phyloP scores from a whole-genome alignment of 495 filamentous ascomycete species.

The Trichoderma parareesei region DNA sequence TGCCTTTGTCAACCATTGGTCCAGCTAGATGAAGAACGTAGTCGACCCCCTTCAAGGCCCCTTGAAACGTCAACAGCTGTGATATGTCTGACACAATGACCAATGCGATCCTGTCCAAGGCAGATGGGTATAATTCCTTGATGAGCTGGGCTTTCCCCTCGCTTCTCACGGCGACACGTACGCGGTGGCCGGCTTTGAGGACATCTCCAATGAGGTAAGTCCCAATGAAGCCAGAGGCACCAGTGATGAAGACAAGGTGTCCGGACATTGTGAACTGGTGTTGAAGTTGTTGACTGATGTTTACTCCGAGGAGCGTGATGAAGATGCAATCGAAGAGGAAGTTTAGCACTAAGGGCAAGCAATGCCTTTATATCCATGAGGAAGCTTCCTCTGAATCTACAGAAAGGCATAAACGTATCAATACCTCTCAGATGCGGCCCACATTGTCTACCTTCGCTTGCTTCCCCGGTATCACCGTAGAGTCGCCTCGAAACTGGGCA shows the following conservation, averaged over 20 bases:
- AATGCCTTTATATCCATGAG: no score
- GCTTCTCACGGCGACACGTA: neutral
- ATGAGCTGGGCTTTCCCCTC: neutral
- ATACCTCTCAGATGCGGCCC: no score
- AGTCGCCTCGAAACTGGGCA: neutral
- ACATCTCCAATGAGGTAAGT: conserved; percentile 3
- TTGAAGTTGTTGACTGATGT: neutral
- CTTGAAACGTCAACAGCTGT: neutral
- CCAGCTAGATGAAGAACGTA: neutral
- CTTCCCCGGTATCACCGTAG: neutral
- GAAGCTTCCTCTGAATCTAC: no score
- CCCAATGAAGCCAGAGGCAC: neutral
- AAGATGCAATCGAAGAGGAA: neutral
- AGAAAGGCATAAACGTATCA: no score
- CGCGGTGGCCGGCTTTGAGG: conserved; percentile 1
- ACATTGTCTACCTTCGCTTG: neutral
- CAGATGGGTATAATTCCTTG: neutral
- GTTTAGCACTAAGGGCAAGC: neutral
- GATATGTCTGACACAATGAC: neutral
- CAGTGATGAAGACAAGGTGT: neutral
- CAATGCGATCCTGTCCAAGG: neutral
- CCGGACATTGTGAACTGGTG: neutral
- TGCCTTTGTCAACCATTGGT: neutral
- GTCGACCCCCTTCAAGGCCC: neutral
- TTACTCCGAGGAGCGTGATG: neutral